A percentile compares a stretch with the other conserved stretches of the same genome.
Conservation (phyloP, 2,329 filamentous ascomycete species). For the Fusarium caatingaense region DNA sequence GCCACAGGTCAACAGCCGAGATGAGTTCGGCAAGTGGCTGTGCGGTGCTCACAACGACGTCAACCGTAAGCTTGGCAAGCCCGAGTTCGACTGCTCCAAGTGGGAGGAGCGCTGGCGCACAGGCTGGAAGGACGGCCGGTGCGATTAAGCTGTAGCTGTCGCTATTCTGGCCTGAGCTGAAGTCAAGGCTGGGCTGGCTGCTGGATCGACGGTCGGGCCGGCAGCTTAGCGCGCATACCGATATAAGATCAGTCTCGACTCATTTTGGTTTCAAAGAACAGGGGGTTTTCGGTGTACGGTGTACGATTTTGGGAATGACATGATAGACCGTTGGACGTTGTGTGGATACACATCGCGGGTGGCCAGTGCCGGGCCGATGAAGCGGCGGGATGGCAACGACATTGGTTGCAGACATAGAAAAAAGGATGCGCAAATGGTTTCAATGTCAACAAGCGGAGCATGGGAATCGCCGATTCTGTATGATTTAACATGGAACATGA, state of each 20-base stretch:
- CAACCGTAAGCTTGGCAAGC: slow-evolving; percentile 90
- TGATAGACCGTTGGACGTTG: slow-evolving; percentile 21
- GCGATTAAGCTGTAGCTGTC: slow-evolving; percentile 57
- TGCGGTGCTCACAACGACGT: slow-evolving; percentile 90
- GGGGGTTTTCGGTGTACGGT: slow-evolving; percentile 33
- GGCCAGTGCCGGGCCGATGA: slow-evolving; percentile 30
- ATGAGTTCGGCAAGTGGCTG: slow-evolving; percentile 84
- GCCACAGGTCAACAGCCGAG: slow-evolving; percentile 68
- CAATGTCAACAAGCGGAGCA: not conserved
- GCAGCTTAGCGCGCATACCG: slow-evolving; percentile 16
- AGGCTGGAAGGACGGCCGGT: slow-evolving; percentile 80
- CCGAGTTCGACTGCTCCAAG: slow-evolving; percentile 84
- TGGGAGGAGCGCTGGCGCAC: slow-evolving; percentile 97
- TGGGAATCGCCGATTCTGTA: slow-evolving; percentile 23
- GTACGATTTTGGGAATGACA: slow-evolving; percentile 25
- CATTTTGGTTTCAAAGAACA: slow-evolving; percentile 2
- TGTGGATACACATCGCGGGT: slow-evolving; percentile 22
- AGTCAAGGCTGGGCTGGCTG: slow-evolving; percentile 16
- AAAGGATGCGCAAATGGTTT: slow-evolving; percentile 10
- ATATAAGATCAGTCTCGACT: slow-evolving; percentile 3
- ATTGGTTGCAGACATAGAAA: slow-evolving; percentile 2
- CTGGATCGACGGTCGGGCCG: slow-evolving; percentile 23
- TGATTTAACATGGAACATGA: slow-evolving; percentile 6
- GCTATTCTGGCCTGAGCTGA: slow-evolving; percentile 25
- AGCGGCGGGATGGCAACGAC: slow-evolving; percentile 6